Evolutionary conservation across 805 yeast species (phyloP), one percentile per base, ranked within the genome.

Genomic region (Sugiyamaella marilandica): DNA sequence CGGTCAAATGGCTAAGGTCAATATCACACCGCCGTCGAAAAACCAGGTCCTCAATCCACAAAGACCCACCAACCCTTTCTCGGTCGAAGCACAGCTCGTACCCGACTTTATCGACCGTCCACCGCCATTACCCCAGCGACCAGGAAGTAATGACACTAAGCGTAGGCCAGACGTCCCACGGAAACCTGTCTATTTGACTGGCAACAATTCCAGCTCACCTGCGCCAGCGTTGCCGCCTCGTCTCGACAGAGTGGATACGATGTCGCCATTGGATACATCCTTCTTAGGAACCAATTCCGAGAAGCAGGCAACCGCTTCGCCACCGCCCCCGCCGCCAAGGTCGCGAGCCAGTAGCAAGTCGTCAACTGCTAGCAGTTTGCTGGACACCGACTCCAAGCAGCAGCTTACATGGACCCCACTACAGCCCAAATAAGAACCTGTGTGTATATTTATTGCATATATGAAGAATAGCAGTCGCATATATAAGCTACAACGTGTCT

Each of bases 61-160:
- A 10, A 70, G 78, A 53, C 82, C 86, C 0, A 71, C 74, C 2
- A 92, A 94, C 64, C 98, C 98, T 19, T 89, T 90, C 62, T 69
- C 72, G 1, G 68, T 66, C 19, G 60, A 58, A 8, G 41, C 55
- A 16, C 75, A 78, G 1, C 65, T 67, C 10, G 79, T 77, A 53
- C 82, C 82, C 0, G 85, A 80, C 60, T 80, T 83, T 55, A 66
- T 84, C 48, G 64, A 59, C 10, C 43, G 44, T 37, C 61, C 60
- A 2, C 58, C 58, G 11, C 53, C 53, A 10, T 46, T 50, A 14
- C 56, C 56, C 10, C 49, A 39, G 14, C 29, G 55, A 44, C 53
- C 53, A 16, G 21, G 34, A 10, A 16, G 18, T 19, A 21, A 18
- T 31, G 34, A 34, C 5, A 1, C 26, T 31, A 36, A 19, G 39